Base-by-base conservation (phyloP, 768 basidiomycete genomes). In the Serendipita vermifera region DNA sequence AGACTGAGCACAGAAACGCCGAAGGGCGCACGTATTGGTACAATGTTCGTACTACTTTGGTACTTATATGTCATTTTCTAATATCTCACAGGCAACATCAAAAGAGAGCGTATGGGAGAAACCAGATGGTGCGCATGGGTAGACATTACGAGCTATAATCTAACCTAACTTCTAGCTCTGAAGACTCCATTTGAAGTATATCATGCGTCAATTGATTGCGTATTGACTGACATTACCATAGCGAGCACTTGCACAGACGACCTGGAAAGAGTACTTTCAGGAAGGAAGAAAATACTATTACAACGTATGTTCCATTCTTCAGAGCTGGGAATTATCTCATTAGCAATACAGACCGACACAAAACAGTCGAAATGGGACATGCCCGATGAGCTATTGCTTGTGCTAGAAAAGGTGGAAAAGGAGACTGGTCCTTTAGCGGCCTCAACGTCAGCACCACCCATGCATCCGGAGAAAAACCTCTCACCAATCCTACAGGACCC, bases 21-120 rank as follows among this genome's bases (percentile, higher is more conserved):
- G 94, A 96, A 65, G 92, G 92, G n/a, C 76, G 91, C n/a, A 90
- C 88, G 0, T 98, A 98, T 65, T 98, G 93, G 93, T 92, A 91
- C 70, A 92, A 96, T 66, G 62, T 63, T 43, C 17, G 56, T 48
- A 33, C 0, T 22, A 13, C 33, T n/a, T 22, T 33, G 38, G 39
- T 36, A 14, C 22, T 9, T 51, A 32, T 20, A 20, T 7, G 24
- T 27, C 56, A 3, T 0, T 24, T n/a, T 29, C 22, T 20, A 43
- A 51, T 32, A 54, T 39, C 57, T 48, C 38, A 27, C 55, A 65
- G 61, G 82, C 88, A 0, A 77, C 74, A 7, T 87, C 85, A 3
- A 81, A 84, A 63, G 87, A 89, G 63, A 94, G 91, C 65, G 90
- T 93, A 54, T 98, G 93, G 94, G 93, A 97, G 71, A 99, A 98